These are phyloP conservation scores for Ricinus communis DNA, from an alignment of 345 rosid species.

Conservation along the genomic window DNA sequence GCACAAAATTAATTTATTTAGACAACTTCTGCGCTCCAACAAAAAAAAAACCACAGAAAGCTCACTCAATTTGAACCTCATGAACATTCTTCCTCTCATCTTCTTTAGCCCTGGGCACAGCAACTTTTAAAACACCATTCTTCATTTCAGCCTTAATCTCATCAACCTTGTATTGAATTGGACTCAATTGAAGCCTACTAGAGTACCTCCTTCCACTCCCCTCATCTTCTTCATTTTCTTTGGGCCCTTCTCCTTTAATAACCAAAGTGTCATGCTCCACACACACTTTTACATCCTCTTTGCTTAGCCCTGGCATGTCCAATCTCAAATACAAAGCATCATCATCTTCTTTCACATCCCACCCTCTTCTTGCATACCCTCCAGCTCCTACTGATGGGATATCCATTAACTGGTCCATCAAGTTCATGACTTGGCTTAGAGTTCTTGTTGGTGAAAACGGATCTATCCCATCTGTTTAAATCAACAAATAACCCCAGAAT, in stretches of 20 bases:
- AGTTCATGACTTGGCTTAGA: slow-evolving; percentile 60
- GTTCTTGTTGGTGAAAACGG: slow-evolving; percentile 62
- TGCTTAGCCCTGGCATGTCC: slow-evolving; percentile 60
- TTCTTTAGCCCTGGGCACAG: slow-evolving; percentile 64
- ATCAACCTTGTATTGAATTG: slow-evolving; percentile 38
- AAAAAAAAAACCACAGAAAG: too few species aligned
- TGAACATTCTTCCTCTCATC: slow-evolving; percentile 53
- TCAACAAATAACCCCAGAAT: neutral
- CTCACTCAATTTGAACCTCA: slow-evolving; percentile 44
- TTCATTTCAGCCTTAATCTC: slow-evolving; percentile 87
- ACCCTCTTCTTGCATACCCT: slow-evolving; percentile 31
- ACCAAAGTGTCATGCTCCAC: slow-evolving; percentile 61
- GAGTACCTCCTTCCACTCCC: slow-evolving; percentile 45
- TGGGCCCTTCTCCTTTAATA: slow-evolving; percentile 54
- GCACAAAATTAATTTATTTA: too few species aligned
- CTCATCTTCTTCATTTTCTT: slow-evolving; percentile 12
- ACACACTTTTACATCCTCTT: slow-evolving; percentile 50
- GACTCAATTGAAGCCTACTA: slow-evolving; percentile 48
- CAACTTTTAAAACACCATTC: slow-evolving; percentile 75
- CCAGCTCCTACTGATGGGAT: slow-evolving; percentile 43
- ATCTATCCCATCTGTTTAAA: slow-evolving; percentile 11
- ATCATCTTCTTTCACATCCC: slow-evolving; percentile 56
- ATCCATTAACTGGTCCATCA: slow-evolving; percentile 63
- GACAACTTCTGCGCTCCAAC: too few species aligned
- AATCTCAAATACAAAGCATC: slow-evolving; percentile 35